A percentile compares a stretch with the other conserved stretches of the same genome.
Conservation (phyloP, 257 asterid species). For the Ajuga chamaepitys region DNA sequence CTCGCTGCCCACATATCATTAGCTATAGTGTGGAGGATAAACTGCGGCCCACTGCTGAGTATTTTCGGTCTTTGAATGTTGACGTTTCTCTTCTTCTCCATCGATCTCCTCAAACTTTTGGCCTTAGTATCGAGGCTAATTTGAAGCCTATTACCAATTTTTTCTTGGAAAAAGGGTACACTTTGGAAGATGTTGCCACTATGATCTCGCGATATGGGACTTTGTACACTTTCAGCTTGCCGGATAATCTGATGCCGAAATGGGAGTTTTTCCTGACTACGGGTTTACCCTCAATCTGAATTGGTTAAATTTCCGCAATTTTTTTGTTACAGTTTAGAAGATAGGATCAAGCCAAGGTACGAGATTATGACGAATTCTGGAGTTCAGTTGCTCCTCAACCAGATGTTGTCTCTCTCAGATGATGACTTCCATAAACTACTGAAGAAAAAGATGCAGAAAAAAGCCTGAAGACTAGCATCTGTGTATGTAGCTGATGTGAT, state of each 20-base stretch:
- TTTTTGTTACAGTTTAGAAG: constrained; percentile 83
- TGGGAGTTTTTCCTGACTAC: constrained; percentile 76
- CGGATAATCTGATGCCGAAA: constrained; percentile 57
- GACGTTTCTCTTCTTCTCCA: constrained; percentile 60
- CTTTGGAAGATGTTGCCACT: constrained; percentile 43
- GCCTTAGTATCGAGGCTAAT: constrained; percentile 77
- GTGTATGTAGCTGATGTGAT: constrained; percentile 8
- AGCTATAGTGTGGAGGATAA: constrained; percentile 87
- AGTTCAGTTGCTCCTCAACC: constrained; percentile 61
- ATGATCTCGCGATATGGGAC: constrained; percentile 81
- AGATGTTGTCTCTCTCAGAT: constrained; percentile 64
- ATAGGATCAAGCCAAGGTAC: constrained; percentile 78
- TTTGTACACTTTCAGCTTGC: constrained; percentile 73
- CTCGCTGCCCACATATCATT: constrained; percentile 78
- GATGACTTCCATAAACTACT: constrained; percentile 49
- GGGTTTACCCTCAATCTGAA: constrained; percentile 64
- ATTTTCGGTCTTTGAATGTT: constrained; percentile 61
- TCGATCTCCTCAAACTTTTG: constrained; percentile 87
- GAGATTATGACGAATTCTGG: constrained; percentile 48
- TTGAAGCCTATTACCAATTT: constrained; percentile 78
- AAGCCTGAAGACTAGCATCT: constrained; percentile 11
- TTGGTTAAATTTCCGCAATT: constrained; percentile 83
- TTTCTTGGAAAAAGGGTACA: constrained; percentile 65
- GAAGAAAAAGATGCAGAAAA: constrained; percentile 53
- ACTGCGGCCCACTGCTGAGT: constrained; percentile 74